These are phyloP conservation scores for Draba incana DNA, from an alignment of 345 rosid genomes.

Conservation along the genomic window DNA sequence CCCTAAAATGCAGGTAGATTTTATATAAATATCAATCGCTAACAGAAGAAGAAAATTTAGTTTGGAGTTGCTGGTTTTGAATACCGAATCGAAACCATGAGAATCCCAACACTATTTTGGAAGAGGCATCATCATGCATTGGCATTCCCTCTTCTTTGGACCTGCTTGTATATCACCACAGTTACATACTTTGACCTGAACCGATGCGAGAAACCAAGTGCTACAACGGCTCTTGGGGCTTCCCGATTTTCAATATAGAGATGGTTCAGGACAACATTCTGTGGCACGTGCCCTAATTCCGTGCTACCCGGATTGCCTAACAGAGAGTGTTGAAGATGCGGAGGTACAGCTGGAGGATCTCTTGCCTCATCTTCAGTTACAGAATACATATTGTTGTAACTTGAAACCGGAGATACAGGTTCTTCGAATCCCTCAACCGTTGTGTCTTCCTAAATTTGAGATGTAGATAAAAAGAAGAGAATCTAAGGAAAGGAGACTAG, in stretches of 20 bases:
- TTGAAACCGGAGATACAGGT: constrained; percentile 87
- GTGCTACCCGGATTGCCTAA: constrained; percentile 56
- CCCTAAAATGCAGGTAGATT: constrained; percentile 21
- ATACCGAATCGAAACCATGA: constrained; percentile 17
- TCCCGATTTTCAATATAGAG: constrained; percentile 89
- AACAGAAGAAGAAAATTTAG: background rate
- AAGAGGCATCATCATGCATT: constrained; percentile 44
- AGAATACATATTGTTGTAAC: constrained; percentile 74
- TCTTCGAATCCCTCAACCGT: constrained; percentile 89
- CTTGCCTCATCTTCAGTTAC: constrained; percentile 77
- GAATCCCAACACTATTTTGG: background rate
- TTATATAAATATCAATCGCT: constrained; percentile 1
- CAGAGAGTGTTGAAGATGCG: constrained; percentile 71
- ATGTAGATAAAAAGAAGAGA: constrained; percentile 6
- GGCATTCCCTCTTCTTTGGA: constrained; percentile 65
- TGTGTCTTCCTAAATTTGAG: constrained; percentile 63
- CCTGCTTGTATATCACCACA: constrained; percentile 92
- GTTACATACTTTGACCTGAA: constrained; percentile 87
- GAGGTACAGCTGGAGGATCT: constrained; percentile 85
- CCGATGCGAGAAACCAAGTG: constrained; percentile 93
- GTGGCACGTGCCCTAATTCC: constrained; percentile 60
- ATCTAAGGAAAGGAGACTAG: background rate
- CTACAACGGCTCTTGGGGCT: constrained; percentile 84
- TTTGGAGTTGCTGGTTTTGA: constrained; percentile 16
- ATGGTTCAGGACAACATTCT: constrained; percentile 77